Evolutionary conservation across 139 green algal species (phyloP).

Genomic region (Chlamydomonas sp.): DNA sequence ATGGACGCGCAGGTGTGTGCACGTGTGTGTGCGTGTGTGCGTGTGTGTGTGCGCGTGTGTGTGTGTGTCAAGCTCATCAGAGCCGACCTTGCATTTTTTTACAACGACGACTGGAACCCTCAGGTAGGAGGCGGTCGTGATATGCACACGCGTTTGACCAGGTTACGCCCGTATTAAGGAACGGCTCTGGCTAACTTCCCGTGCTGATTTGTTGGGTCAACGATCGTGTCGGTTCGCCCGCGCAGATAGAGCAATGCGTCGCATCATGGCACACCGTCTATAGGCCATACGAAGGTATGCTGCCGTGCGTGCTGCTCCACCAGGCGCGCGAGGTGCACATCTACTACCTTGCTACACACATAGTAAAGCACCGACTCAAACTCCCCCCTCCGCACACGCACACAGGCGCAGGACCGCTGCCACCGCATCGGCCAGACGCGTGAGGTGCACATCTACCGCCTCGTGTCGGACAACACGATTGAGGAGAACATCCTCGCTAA

Average conservation of each 20-base stretch:
- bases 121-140: constrained; percentile 8
- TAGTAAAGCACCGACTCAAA: background rate
- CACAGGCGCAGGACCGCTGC: constrained; percentile 79
- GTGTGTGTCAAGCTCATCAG: constrained; percentile 98
- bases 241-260: too few relatives aligned
- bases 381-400: background rate
- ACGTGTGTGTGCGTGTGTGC: background rate
- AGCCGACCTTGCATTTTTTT: constrained; percentile 97
- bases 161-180: too few relatives aligned
- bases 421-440: constrained; percentile 95
- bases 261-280: too few relatives aligned
- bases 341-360: constrained; percentile 49
- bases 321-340: constrained; percentile 96
- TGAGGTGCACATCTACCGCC: constrained; percentile 96
- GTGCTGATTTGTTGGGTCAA: too few relatives aligned
- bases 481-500: constrained; percentile 99
- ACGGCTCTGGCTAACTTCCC: too few relatives aligned
- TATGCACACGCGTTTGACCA: background rate
- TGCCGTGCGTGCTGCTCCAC: too few relatives aligned
- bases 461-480: constrained; percentile 81
- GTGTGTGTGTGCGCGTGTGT: constrained; percentile 26
- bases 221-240: too few relatives aligned
- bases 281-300: too few relatives aligned
- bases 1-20: constrained; percentile 26
- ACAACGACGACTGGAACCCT: constrained; percentile 94